Base-by-base conservation (phyloP, 2,329 filamentous ascomycete genomes). In the Penicillium corylophilum region DNA sequence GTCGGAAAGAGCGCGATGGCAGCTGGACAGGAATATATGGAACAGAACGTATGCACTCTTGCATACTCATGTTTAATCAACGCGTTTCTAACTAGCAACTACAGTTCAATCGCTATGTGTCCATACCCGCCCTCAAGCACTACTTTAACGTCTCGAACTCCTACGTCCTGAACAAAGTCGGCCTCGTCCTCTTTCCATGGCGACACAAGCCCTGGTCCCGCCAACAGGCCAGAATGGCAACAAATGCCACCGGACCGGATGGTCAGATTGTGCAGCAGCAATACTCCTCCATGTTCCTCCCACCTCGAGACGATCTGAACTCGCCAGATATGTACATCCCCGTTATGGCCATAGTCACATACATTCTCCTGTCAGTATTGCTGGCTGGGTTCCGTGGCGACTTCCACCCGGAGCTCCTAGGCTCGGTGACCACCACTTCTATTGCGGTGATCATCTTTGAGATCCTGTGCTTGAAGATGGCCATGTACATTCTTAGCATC, bases 271-370 rank as follows among this genome's bases (percentile, higher is more conserved):
- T 87, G 45, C 83, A 77, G 71, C 69, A 76, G 65, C 71, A 77
- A 60, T 77, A 78, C 58, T 75, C 71, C 26, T 77, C 75, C 50
- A 76, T 74, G 68, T 99, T 94, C 74, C 82, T 96, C 7, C 90
- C 94, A 5, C 94, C 94, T 2, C 83, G 94, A 59, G 93, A 99
- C 72, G 94, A 99, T 69, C 80, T 97, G 73, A 99, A 99, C 75
- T 95, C 90, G 60, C 94, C 95, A 15, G 94, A 99, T 75, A 97
- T 99, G 92, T 99, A 99, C 77, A 99, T 99, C 64, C 92, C 92
- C 53, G 88, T 95, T 66, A 99, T 99, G 94, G 93, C 94, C 1
- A 80, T 99, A 47, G 91, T 97, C 42, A 99, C 94, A 22, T 99
- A 99, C 73, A 95, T 99, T 59, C 86, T 99, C 29, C 82, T 99